Percentiles rank a stretch among this genome's conserved stretches.
phyloP scores from a whole-genome alignment of 2,329 filamentous ascomycete genomes.

The Akanthomyces dipterigenus region DNA sequence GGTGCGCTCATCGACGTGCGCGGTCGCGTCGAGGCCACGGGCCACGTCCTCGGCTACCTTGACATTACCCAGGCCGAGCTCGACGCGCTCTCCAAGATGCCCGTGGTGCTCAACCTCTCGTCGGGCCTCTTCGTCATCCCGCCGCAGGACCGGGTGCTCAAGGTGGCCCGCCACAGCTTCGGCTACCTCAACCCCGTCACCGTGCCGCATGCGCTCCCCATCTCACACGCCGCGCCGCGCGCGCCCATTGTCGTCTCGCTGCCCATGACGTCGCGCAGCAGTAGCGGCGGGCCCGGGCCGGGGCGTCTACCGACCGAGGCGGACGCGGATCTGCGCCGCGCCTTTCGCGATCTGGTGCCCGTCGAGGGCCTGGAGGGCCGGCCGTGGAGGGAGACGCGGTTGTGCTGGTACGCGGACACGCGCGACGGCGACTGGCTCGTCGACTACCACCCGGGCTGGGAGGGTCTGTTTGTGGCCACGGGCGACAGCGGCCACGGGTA shows the following conservation, averaged over 20 bases:
- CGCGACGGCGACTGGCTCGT: conserved; percentile 64
- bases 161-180: conserved; percentile 62
- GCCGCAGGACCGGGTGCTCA: conserved; percentile 54
- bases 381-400: conserved; percentile 53
- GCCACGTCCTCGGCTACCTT: conserved; percentile 74
- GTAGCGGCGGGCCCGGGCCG: too few relatives aligned
- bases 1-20: conserved; percentile 68
- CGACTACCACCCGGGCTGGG: conserved; percentile 58
- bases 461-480: conserved; percentile 53
- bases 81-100: conserved; percentile 53
- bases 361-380: conserved; percentile 46
- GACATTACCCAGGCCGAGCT: conserved; percentile 67
- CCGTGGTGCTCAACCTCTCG: conserved; percentile 66
- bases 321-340: conserved; percentile 52
- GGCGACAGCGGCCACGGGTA: conserved; percentile 60
- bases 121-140: conserved; percentile 71
- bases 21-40: conserved; percentile 71
- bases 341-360: conserved; percentile 55
- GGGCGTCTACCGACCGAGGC: conserved; percentile 53
- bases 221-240: conserved; percentile 20
- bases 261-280: conserved; percentile 29
- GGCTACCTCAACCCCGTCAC: conserved; percentile 54
- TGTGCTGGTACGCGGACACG: conserved; percentile 76
- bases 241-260: conserved; percentile 28
- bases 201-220: conserved; percentile 28